Percentiles rank a stretch among this genome's conserved stretches.
Conservation (phyloP, 805 yeast species). For the Kuraishia cidri region DNA sequence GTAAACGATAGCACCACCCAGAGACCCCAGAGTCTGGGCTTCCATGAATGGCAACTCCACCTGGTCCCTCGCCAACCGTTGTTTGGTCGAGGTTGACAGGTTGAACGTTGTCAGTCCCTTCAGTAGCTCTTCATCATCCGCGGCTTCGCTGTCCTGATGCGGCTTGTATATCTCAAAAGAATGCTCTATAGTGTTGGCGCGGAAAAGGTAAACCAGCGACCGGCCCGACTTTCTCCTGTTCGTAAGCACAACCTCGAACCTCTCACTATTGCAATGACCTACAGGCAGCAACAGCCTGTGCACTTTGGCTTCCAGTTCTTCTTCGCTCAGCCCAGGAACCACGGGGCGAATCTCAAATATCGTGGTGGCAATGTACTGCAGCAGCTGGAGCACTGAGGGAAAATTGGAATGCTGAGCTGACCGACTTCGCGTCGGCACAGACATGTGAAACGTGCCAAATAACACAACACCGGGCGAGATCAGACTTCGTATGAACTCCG, state of each 20-base stretch:
- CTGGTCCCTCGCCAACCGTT: constrained; percentile 68
- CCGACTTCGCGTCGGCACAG: constrained; percentile 13
- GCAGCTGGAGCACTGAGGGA: constrained; percentile 43
- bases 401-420: constrained; percentile 27
- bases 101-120: constrained; percentile 84
- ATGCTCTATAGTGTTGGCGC: constrained; percentile 41
- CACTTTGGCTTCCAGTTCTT: constrained; percentile 30
- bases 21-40: constrained; percentile 61
- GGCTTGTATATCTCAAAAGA: constrained; percentile 10
- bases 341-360: constrained; percentile 54
- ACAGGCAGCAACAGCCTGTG: constrained; percentile 37
- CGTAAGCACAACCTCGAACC: constrained; percentile 41
- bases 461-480: constrained; percentile 23
- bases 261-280: constrained; percentile 33
- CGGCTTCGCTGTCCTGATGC: constrained; percentile 14
- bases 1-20: constrained; percentile 93
- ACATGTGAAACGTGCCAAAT: constrained; percentile 25
- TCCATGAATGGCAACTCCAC: constrained; percentile 88
- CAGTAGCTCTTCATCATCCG: constrained; percentile 42
- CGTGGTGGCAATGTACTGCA: constrained; percentile 68
- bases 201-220: constrained; percentile 46
- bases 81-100: constrained; percentile 64
- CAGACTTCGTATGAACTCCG: constrained; percentile 39
- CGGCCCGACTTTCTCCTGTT: constrained; percentile 85
- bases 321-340: constrained; percentile 28